phyloP scores from a whole-genome alignment of 2,329 filamentous ascomycete genomes.

The Paecilomyces variotii region DNA sequence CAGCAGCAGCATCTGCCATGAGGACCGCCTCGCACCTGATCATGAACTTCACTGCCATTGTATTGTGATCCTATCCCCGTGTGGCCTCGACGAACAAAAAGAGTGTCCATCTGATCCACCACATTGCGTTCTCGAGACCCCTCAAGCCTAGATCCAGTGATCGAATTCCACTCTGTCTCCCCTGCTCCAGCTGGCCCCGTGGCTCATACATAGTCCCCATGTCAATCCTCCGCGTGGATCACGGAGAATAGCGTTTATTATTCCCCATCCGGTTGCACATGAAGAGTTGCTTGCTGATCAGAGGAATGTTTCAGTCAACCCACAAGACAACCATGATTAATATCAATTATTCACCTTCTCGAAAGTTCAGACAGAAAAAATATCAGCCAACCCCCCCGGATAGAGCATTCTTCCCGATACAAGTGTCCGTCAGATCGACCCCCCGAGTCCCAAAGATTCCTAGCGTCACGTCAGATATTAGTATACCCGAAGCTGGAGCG shows the following conservation, averaged over 20 bases:
- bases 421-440: slow-evolving; percentile 14
- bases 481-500: slow-evolving; percentile 6
- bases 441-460: slow-evolving; percentile 33
- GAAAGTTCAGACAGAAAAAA: not conserved
- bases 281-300: not conserved
- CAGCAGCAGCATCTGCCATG: not conserved
- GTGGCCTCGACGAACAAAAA: not conserved
- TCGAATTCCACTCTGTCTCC: not conserved
- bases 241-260: not conserved
- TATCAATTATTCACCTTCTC: not conserved
- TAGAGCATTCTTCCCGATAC: slow-evolving; percentile 3
- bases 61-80: not conserved
- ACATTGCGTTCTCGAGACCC: not conserved
- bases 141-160: not conserved
- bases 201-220: not conserved
- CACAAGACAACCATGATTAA: not conserved
- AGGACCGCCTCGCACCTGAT: not conserved
- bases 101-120: not conserved
- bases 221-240: not conserved
- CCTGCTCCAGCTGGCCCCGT: not conserved
- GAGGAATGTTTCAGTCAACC: not conserved
- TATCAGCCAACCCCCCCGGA: not conserved
- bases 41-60: not conserved
- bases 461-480: slow-evolving; percentile 6
- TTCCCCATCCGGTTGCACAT: not conserved